Evolutionary conservation across 2,329 filamentous ascomycete genomes (phyloP).

Genomic region (Diplodia scrobiculata): DNA sequence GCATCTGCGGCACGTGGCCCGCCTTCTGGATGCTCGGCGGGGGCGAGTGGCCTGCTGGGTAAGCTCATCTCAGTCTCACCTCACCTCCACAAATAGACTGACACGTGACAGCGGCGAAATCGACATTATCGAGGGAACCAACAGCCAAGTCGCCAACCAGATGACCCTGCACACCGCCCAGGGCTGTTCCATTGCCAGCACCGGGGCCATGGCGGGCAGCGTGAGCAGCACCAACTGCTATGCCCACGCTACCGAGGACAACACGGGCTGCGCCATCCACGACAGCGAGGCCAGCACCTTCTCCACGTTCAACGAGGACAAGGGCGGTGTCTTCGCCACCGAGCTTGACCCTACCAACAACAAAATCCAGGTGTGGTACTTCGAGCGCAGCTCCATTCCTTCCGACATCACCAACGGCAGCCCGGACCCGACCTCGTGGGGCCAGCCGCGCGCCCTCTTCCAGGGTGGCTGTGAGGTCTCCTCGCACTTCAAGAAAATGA

Average conservation of each 20-base stretch:
- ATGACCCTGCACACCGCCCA: conserved; percentile 54
- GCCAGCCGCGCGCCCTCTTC: conserved; percentile 68
- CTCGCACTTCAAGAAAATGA: conserved; percentile 68
- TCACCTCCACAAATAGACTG: not conserved
- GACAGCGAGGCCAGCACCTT: conserved; percentile 49
- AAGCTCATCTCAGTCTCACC: conserved; percentile 28
- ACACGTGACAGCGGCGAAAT: conserved; percentile 46
- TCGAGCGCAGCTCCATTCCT: conserved; percentile 68
- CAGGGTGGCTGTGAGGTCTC: conserved; percentile 70
- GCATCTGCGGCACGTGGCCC: conserved; percentile 52
- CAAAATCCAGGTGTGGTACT: conserved; percentile 80
- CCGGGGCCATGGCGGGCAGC: conserved; percentile 53
- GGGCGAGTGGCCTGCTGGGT: conserved; percentile 40
- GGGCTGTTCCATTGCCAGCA: conserved; percentile 48
- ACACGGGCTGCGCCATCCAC: conserved; percentile 49
- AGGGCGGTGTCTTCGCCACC: conserved; percentile 52
- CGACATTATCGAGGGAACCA: conserved; percentile 55
- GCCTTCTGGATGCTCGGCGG: conserved; percentile 49
- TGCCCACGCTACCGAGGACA: conserved; percentile 45
- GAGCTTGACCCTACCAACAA: conserved; percentile 64
- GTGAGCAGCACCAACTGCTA: conserved; percentile 55
- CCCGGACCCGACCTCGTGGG: conserved; percentile 71
- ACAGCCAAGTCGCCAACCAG: conserved; percentile 46
- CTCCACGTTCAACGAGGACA: conserved; percentile 54
- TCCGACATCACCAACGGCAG: conserved; percentile 60